Percentiles rank a stretch among this genome's conserved stretches.
Conservation (phyloP, 2,329 filamentous ascomycete species). For the Xylariales sp. region DNA sequence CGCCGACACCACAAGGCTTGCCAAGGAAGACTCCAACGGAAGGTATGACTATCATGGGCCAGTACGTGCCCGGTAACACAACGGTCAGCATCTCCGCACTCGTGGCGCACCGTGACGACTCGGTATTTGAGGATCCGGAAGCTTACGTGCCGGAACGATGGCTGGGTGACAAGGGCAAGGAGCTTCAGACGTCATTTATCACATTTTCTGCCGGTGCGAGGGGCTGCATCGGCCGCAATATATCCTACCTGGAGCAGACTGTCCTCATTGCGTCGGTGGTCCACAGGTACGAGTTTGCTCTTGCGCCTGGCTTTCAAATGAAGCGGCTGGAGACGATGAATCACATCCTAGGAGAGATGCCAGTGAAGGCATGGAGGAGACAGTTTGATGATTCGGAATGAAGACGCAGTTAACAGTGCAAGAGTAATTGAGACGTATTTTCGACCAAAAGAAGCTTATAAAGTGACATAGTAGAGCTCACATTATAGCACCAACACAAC, state of each 20-base stretch:
- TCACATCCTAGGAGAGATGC: constrained; percentile 17
- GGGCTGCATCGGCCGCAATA: constrained; percentile 24
- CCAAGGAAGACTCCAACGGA: constrained; percentile 39
- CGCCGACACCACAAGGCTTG: constrained; percentile 32
- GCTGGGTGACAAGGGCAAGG: constrained; percentile 33
- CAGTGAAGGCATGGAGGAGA: constrained; percentile 21
- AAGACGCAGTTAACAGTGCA: too few relatives aligned
- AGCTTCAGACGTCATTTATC: constrained; percentile 31
- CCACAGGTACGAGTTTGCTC: constrained; percentile 35
- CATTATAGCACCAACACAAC: too few relatives aligned
- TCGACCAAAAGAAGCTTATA: too few relatives aligned
- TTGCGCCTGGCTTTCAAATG: constrained; percentile 23
- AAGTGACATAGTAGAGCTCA: too few relatives aligned
- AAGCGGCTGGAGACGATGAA: constrained; percentile 20
- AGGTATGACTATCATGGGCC: constrained; percentile 35
- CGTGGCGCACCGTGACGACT: constrained; percentile 31
- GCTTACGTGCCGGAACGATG: constrained; percentile 35
- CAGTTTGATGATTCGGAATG: background rate
- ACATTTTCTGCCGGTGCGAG: constrained; percentile 26
- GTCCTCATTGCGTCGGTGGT: constrained; percentile 37
- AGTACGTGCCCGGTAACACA: constrained; percentile 39
- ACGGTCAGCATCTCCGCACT: constrained; percentile 38
- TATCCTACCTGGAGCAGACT: constrained; percentile 40
- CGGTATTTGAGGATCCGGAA: constrained; percentile 31
- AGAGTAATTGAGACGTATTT: too few relatives aligned